Base-by-base conservation (phyloP, 208 protist genomes). In the Novymonas esmeraldas region DNA sequence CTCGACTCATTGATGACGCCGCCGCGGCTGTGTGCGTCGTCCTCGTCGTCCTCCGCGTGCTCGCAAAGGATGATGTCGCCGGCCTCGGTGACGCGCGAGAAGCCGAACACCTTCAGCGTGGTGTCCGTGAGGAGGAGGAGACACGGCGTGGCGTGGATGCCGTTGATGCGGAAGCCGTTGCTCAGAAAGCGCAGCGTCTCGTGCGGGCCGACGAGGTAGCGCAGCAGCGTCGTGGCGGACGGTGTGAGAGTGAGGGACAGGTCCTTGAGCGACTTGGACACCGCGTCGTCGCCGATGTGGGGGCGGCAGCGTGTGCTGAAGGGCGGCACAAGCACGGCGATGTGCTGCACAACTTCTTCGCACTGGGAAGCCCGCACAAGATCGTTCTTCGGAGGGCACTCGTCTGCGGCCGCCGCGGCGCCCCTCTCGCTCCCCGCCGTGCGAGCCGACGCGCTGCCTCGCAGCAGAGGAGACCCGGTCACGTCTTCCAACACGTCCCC, bases 1-100 rank as follows among this genome's bases (percentile, higher is more conserved):
- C 29, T 49, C 33, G 31, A 22, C 39, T 49, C 60, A 13, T 56
- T 59, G 29, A 24, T 54, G 29, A 64, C 57, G 24, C 29, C 58
- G 55, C 52, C 70, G 7, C 26, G 57, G 28, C 33, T 45, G 41
- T 49, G 31, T 38, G 51, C 38, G 11, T 33, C 65, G 42, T 65
- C 67, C 26, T 73, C 50, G 29, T 55, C 58, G 1, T 59, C 61
- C 31, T 67, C 52, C n/a, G 56, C 81, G 57, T 78, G 67, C 54
- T 91, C 52, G 64, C 80, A 93, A n/a, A 96, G 69, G 51, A 96
- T 62, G 48, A 96, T 90, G 55, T 96, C 88, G n/a, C 91, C 91
- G 20, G 41, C 60, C 48, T 84, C 75, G 34, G 86, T 96, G 61
- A 94, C 74, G 16, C 76, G 73, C 6, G 91, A 93, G 56, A 87